Conservation (phyloP, 2,329 filamentous ascomycete genomes). For the Colletotrichum melonis region DNA sequence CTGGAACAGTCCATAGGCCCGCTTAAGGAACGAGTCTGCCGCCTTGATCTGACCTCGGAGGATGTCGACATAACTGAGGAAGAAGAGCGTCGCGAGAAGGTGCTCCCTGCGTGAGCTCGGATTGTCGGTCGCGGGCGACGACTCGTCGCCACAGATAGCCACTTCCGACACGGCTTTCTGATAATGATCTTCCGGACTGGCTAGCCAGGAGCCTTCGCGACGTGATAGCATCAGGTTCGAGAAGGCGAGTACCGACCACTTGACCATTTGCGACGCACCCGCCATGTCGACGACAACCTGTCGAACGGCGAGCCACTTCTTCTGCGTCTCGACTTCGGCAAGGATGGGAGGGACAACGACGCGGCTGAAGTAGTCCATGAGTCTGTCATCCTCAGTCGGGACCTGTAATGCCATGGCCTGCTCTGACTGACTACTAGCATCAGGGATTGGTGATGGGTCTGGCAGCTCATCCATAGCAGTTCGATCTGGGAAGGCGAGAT, state of each 20-base stretch:
- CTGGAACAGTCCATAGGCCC: slow-evolving; percentile 60
- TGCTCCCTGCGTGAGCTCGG: slow-evolving; percentile 51
- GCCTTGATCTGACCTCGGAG: slow-evolving; percentile 54
- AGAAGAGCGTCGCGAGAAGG: slow-evolving; percentile 62
- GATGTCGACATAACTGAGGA: slow-evolving; percentile 65
- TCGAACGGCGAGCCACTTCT: slow-evolving; percentile 62
- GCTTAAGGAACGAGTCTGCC: slow-evolving; percentile 61
- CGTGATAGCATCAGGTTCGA: slow-evolving; percentile 56
- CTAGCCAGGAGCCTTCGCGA: slow-evolving; percentile 44
- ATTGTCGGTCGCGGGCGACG: slow-evolving; percentile 21
- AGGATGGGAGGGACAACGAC: slow-evolving; percentile 64
- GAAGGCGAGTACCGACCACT: slow-evolving; percentile 62
- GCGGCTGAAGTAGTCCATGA: slow-evolving; percentile 61
- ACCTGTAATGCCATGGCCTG: slow-evolving; percentile 3
- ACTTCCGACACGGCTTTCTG: slow-evolving; percentile 49
- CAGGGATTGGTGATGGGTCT: slow-evolving; percentile 7
- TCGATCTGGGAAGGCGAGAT: slow-evolving; percentile 14
- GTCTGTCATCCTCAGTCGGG: slow-evolving; percentile 23
- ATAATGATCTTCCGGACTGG: slow-evolving; percentile 51
- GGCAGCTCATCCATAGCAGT: slow-evolving; percentile 10
- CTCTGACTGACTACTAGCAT: slow-evolving; percentile 15
- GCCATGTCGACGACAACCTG: slow-evolving; percentile 60
- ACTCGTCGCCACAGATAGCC: slow-evolving; percentile 23
- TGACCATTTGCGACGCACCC: slow-evolving; percentile 57
- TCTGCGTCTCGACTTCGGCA: slow-evolving; percentile 63